These are phyloP conservation scores for Rhodomyrtus tomentosa DNA, from an alignment of 345 rosid genomes.

Conservation along the genomic window DNA sequence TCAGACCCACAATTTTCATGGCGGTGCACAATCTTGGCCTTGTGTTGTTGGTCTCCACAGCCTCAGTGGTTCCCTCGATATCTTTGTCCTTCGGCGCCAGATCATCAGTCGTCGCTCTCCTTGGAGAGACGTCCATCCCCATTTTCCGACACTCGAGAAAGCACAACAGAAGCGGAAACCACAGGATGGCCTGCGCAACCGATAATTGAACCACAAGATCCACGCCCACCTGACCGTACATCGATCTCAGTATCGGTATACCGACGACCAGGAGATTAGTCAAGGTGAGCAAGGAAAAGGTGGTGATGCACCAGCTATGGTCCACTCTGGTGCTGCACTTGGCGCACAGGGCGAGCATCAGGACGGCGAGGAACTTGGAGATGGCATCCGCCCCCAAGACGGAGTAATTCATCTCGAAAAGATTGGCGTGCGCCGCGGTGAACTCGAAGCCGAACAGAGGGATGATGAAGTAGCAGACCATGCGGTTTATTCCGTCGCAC, in stretches of 20 bases:
- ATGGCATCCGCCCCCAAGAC: slow-evolving; percentile 56
- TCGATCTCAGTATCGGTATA: slow-evolving; percentile 52
- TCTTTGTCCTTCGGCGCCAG: slow-evolving; percentile 1
- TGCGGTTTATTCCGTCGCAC: slow-evolving; percentile 63
- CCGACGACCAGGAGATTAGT: slow-evolving; percentile 70
- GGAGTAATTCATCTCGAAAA: slow-evolving; percentile 57
- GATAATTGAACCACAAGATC: slow-evolving; percentile 71
- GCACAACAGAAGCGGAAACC: slow-evolving; percentile 65
- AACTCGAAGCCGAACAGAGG: slow-evolving; percentile 74
- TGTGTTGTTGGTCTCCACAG: neutral
- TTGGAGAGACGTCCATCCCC: neutral
- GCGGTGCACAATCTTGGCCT: slow-evolving; percentile 33
- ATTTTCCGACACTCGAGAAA: slow-evolving; percentile 51
- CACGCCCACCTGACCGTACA: slow-evolving; percentile 63
- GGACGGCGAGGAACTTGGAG: slow-evolving; percentile 50
- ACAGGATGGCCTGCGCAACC: slow-evolving; percentile 54
- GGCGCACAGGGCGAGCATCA: slow-evolving; percentile 51
- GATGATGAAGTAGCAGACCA: slow-evolving; percentile 73
- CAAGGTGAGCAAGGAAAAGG: slow-evolving; percentile 55
- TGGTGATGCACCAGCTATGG: slow-evolving; percentile 73
- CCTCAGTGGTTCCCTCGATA: slow-evolving; percentile 12
- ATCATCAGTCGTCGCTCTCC: too few species aligned
- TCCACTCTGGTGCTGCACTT: slow-evolving; percentile 54
- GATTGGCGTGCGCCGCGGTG: slow-evolving; percentile 60
- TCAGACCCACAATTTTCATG: slow-evolving; percentile 29